A percentile compares a stretch with the other conserved stretches of the same genome.
phyloP scores from a whole-genome alignment of 495 filamentous ascomycete species.

The Hyphodiscus hymeniophilus region DNA sequence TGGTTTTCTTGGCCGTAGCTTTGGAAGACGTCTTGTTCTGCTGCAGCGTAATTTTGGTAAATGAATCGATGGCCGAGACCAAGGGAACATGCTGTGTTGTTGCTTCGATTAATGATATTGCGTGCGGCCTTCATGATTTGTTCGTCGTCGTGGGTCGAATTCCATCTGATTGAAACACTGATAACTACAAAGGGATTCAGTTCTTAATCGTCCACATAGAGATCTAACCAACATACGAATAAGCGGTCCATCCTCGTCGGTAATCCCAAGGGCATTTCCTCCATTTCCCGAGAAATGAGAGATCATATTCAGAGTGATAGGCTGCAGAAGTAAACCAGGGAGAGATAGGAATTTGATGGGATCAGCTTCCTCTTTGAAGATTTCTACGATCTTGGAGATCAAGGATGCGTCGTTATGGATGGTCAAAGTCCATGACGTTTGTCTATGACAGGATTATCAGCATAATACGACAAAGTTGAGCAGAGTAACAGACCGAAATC shows the following conservation, averaged over 20 bases:
- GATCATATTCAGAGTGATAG: neutral
- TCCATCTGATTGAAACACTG: neutral
- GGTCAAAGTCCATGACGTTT: conserved; percentile 33
- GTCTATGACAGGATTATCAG: conserved; percentile 1
- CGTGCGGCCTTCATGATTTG: neutral
- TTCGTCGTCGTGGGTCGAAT: neutral
- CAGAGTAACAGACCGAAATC: conserved; percentile 26
- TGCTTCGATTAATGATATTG: neutral
- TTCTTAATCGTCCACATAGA: no score
- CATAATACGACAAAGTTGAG: no score
- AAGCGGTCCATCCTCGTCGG: conserved; percentile 27
- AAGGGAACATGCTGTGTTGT: neutral
- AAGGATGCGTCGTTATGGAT: conserved; percentile 28
- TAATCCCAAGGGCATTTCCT: conserved; percentile 44
- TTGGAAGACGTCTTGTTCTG: conserved; percentile 30
- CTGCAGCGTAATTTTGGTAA: conserved; percentile 34
- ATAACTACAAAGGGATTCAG: neutral
- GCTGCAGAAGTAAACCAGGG: conserved; percentile 23
- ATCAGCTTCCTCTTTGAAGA: conserved; percentile 27
- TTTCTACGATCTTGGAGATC: conserved; percentile 23
- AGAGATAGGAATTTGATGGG: conserved; percentile 26
- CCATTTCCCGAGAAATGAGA: conserved; percentile 31
- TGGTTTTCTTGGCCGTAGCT: conserved; percentile 33
- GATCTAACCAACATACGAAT: neutral
- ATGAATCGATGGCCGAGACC: conserved; percentile 3